Evolutionary conservation across 169 alveolate species (phyloP).

Genomic region (Plasmodium chabaudi): DNA sequence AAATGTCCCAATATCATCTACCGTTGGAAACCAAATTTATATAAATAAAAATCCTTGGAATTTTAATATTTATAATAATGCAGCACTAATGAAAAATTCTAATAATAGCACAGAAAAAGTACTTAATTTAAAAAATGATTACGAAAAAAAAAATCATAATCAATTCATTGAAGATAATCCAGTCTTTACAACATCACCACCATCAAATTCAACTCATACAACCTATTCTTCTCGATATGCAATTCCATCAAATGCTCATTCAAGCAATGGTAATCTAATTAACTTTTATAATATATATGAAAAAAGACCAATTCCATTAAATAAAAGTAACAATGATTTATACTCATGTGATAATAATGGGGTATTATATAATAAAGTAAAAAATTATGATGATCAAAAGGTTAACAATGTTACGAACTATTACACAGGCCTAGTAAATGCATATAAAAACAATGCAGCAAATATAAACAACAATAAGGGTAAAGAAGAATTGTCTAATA

Average conservation of each 20-base stretch:
- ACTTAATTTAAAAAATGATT: neutral
- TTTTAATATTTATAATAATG: conserved; percentile 28
- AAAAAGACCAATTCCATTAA: neutral
- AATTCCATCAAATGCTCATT: no score
- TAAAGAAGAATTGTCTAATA: neutral
- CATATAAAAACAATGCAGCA: conserved; percentile 3
- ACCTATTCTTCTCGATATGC: no score
- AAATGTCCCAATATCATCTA: conserved; percentile 67
- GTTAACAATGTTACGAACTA: neutral
- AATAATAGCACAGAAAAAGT: conserved; percentile 1
- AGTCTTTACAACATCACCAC: neutral
- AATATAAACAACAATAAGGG: neutral
- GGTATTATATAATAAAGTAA: conserved; percentile 2
- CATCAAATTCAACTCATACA: neutral
- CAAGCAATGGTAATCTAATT: neutral
- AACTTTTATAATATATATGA: neutral
- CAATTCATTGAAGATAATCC: neutral
- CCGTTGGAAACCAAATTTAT: conserved; percentile 50
- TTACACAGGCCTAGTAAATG: neutral
- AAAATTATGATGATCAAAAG: neutral
- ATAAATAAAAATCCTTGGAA: conserved; percentile 25
- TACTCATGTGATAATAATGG: conserved; percentile 3
- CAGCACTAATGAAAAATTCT: conserved; percentile 18
- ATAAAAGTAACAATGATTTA: neutral
- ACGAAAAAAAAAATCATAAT: neutral